phyloP scores from a whole-genome alignment of 2,329 filamentous ascomycete species.

The Fusarium agapanthi region DNA sequence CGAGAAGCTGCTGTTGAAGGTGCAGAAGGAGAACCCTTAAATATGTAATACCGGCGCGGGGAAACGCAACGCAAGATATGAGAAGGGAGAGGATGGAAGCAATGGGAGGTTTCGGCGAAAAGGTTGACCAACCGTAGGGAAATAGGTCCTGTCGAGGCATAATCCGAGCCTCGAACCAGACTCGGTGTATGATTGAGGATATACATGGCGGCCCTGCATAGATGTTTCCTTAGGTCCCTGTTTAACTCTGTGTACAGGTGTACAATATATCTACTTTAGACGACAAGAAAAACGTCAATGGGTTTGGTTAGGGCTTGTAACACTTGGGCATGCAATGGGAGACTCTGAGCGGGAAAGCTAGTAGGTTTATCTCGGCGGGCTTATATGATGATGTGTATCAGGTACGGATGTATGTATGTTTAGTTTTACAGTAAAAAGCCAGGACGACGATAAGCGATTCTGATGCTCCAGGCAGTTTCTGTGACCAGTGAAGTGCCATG shows the following conservation, averaged over 20 bases:
- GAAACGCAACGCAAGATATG: conserved; percentile 27
- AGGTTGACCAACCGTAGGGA: conserved; percentile 37
- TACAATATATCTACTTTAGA: conserved; percentile 63
- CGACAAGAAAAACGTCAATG: conserved; percentile 43
- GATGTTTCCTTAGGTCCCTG: conserved; percentile 58
- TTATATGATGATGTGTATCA: conserved; percentile 7
- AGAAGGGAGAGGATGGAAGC: conserved; percentile 43
- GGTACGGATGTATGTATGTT: not conserved
- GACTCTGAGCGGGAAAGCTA: not conserved
- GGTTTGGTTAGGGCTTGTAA: conserved; percentile 23
- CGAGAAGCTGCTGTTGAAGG: conserved; percentile 79
- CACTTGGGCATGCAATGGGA: conserved; percentile 1
- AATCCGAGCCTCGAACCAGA: conserved; percentile 45
- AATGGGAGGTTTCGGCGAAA: conserved; percentile 37
- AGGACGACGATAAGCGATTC: not conserved
- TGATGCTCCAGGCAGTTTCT: not conserved
- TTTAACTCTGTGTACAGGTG: conserved; percentile 60
- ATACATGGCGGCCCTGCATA: conserved; percentile 57
- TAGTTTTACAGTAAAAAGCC: not conserved
- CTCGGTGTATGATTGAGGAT: conserved; percentile 52
- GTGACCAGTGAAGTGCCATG: not conserved
- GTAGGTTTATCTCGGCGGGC: not conserved
- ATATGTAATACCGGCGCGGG: conserved; percentile 26
- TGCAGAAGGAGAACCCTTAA: conserved; percentile 64
- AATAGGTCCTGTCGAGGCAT: conserved; percentile 37